Evolutionary conservation across 306 rosid species (phyloP), one percentile per base, ranked within the genome.

Genomic region (Prunus fruticosa): DNA sequence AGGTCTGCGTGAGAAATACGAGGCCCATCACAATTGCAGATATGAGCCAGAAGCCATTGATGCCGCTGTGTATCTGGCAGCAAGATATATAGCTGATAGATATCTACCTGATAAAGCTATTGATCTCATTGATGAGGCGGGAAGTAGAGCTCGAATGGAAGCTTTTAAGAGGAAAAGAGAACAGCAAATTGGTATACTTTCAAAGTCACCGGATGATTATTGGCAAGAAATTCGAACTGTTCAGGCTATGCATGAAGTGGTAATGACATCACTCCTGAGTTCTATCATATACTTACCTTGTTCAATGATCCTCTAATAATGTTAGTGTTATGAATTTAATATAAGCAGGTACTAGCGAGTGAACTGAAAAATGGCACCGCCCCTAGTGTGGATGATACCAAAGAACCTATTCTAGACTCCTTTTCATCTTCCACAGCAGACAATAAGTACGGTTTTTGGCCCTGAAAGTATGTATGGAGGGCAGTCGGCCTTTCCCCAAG

Each of bases 31-130:
- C 82, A 92, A 88, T 64, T 88, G 98, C 88, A 83, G 73, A 87
- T 92, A 85, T 64, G 86, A 91, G 41, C 78, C 71, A 52, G 96
- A 89, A 71, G 93, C 97, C 81, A 78, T 92, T 77, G 67, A 76
- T 71, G 91, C 96, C 68, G 96, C 97, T 1, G 97, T 92, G 68
- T 28, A 86, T 76, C 85, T 92, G 72, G 88, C 97, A 64, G 86
- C 88, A 19, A 88, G 96, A 78, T 90, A 90, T 83, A 88, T 92
- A 73, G 76, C 83, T 38, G 96, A 92, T 85, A 90, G 98, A 80
- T 87, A 88, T 85, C 98, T 95, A 69, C 98, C 98, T 45, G 98
- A 95, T 83, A 95, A 95, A 89, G 98, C 98, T 78, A 89, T 92
- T 75, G 98, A 92, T 84, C 93, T 95, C 77, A 87, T 95, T 74